Conservation (phyloP, 2,329 filamentous ascomycete species). For the Cytospora chrysosperma region DNA sequence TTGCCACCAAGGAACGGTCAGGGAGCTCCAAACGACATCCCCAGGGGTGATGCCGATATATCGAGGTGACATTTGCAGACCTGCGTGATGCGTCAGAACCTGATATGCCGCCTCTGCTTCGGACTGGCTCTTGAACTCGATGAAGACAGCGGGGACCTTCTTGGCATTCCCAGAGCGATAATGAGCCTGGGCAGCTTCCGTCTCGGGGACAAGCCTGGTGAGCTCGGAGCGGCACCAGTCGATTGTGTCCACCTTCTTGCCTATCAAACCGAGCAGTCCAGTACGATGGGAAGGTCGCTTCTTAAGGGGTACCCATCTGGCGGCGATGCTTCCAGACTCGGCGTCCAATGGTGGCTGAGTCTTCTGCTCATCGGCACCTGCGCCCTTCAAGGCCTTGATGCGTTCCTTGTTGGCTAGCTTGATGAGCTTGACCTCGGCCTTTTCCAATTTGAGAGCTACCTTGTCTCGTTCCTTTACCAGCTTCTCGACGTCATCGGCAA, state of each 20-base stretch:
- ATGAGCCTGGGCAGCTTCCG: conserved; percentile 64
- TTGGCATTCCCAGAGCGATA: conserved; percentile 65
- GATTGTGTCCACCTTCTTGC: conserved; percentile 92
- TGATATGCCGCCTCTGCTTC: conserved; percentile 87
- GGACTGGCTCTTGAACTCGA: conserved; percentile 81
- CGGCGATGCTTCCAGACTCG: conserved; percentile 69
- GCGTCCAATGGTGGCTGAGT: conserved; percentile 54
- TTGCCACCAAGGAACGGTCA: conserved; percentile 86
- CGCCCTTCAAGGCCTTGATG: conserved; percentile 63
- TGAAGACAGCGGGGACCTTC: conserved; percentile 76
- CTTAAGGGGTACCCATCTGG: conserved; percentile 71
- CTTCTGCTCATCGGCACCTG: conserved; percentile 33
- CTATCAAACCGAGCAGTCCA: conserved; percentile 67
- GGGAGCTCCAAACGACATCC: conserved; percentile 85
- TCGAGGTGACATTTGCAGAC: conserved; percentile 81
- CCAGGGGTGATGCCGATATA: conserved; percentile 78
- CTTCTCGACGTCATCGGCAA: conserved; percentile 74
- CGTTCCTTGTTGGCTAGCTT: conserved; percentile 72
- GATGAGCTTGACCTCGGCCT: conserved; percentile 82
- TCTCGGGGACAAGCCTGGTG: conserved; percentile 69
- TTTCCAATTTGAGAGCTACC: conserved; percentile 78
- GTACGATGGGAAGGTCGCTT: conserved; percentile 74
- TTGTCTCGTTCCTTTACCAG: conserved; percentile 79
- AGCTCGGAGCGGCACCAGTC: conserved; percentile 82
- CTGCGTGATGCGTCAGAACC: conserved; percentile 80